These are phyloP conservation scores for Populus hybrid DNA, from an alignment of 441 rosid genomes.

Conservation along the genomic window DNA sequence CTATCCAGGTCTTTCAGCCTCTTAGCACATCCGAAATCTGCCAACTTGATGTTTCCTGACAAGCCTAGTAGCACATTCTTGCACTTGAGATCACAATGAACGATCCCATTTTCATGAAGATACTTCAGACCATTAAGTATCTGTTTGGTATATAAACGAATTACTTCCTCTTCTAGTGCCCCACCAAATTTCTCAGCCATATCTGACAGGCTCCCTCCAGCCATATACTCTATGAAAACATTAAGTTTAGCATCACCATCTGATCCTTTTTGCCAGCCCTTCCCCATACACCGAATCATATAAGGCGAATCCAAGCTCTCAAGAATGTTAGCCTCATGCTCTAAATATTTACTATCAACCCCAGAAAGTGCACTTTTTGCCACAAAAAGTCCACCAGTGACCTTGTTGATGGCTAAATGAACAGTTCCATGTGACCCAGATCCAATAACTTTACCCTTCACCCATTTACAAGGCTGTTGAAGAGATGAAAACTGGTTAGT, in stretches of 20 bases:
- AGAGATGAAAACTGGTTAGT: conserved; percentile 1
- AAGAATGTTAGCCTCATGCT: conserved; percentile 34
- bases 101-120: conserved; percentile 34
- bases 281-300: conserved; percentile 30
- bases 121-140: conserved; percentile 31
- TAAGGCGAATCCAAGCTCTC: conserved; percentile 32
- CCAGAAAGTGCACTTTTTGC: conserved; percentile 28
- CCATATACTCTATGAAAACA: conserved; percentile 42
- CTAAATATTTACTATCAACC: conserved; percentile 13
- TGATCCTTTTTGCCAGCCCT: conserved; percentile 10
- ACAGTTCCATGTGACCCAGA: conserved; percentile 41
- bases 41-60: conserved; percentile 29
- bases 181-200: conserved; percentile 32
- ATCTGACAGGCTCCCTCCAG: conserved; percentile 34
- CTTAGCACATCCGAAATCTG: conserved; percentile 39
- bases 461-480: conserved; percentile 23
- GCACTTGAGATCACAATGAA: conserved; percentile 38
- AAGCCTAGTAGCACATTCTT: conserved; percentile 32
- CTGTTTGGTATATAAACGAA: conserved; percentile 27
- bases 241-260: conserved; percentile 12
- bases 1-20: conserved; percentile 10
- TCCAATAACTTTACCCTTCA: conserved; percentile 35
- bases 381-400: conserved; percentile 31
- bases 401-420: conserved; percentile 35
- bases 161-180: conserved; percentile 26